Percentiles rank a stretch among this genome's conserved stretches.
Conservation (phyloP, 2,329 filamentous ascomycete species). For the Arthrobotrys entomopaga region DNA sequence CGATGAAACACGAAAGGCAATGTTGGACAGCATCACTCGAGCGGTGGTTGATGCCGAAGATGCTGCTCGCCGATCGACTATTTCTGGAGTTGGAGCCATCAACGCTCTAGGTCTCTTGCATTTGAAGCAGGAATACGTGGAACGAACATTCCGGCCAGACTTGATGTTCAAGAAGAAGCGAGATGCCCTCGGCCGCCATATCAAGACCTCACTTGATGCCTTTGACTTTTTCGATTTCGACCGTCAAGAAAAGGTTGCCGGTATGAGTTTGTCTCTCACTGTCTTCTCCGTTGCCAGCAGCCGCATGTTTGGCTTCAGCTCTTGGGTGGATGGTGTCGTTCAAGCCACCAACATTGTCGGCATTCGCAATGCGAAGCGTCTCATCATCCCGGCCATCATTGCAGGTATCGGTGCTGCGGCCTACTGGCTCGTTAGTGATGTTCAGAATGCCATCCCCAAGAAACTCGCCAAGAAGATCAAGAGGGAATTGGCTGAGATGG, state of each 20-base stretch:
- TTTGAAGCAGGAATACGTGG: slow-evolving; percentile 84
- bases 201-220: slow-evolving; percentile 86
- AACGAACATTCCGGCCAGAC: slow-evolving; percentile 87
- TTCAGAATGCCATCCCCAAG: slow-evolving; percentile 86
- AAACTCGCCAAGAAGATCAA: slow-evolving; percentile 87
- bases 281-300: slow-evolving; percentile 85
- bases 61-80: slow-evolving; percentile 79
- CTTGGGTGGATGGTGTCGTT: slow-evolving; percentile 88
- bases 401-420: slow-evolving; percentile 79
- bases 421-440: slow-evolving; percentile 80
- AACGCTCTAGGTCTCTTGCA: slow-evolving; percentile 89
- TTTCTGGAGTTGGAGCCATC: slow-evolving; percentile 83
- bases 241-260: slow-evolving; percentile 91
- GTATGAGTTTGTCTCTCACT: slow-evolving; percentile 93
- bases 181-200: slow-evolving; percentile 82
- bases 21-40: slow-evolving; percentile 85
- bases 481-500: slow-evolving; percentile 78
- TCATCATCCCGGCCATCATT: slow-evolving; percentile 83
- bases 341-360: slow-evolving; percentile 83
- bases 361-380: slow-evolving; percentile 79
- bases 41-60: slow-evolving; percentile 85
- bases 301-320: slow-evolving; percentile 80
- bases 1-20: slow-evolving; percentile 89
- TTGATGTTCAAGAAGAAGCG: slow-evolving; percentile 91
- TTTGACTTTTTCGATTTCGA: slow-evolving; percentile 97